Evolutionary conservation across 352 stramenopile species (phyloP).

Genomic region (Pythium brassicae): DNA sequence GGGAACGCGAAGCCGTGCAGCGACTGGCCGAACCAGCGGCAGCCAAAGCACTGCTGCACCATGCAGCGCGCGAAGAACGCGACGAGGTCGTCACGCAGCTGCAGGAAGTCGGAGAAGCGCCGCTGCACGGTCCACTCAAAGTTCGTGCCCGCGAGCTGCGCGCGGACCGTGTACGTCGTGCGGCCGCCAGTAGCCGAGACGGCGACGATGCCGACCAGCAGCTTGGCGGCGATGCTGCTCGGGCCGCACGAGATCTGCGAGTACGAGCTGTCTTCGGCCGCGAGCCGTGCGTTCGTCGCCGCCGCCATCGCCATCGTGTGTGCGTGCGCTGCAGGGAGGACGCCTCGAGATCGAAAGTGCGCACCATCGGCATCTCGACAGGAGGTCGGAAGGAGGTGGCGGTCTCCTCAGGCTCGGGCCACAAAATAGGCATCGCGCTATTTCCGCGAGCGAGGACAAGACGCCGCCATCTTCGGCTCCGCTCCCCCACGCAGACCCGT

Average conservation of each 20-base stretch:
- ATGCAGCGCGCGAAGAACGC: conserved; percentile 36
- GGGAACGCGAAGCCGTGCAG: conserved; percentile 58
- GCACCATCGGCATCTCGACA: neutral
- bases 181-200: conserved; percentile 14
- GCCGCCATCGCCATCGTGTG: neutral
- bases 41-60: conserved; percentile 67
- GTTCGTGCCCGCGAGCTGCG: conserved; percentile 29
- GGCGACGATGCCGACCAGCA: conserved; percentile 39
- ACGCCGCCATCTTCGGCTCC: too few relatives aligned
- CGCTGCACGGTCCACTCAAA: conserved; percentile 60
- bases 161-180: conserved; percentile 45
- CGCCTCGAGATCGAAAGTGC: neutral
- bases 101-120: conserved; percentile 70
- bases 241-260: conserved; percentile 53
- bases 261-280: conserved; percentile 18
- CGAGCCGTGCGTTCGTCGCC: neutral
- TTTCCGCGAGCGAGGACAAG: too few relatives aligned
- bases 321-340: neutral
- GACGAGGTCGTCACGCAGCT: conserved; percentile 45
- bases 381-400: too few relatives aligned
- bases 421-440: too few relatives aligned
- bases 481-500: too few relatives aligned
- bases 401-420: too few relatives aligned
- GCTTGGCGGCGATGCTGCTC: conserved; percentile 41
- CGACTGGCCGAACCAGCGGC: conserved; percentile 64